Evolutionary conservation across 352 stramenopile species (phyloP), one percentile per base, ranked within the genome.

Genomic region (Phytophthora hybrid): DNA sequence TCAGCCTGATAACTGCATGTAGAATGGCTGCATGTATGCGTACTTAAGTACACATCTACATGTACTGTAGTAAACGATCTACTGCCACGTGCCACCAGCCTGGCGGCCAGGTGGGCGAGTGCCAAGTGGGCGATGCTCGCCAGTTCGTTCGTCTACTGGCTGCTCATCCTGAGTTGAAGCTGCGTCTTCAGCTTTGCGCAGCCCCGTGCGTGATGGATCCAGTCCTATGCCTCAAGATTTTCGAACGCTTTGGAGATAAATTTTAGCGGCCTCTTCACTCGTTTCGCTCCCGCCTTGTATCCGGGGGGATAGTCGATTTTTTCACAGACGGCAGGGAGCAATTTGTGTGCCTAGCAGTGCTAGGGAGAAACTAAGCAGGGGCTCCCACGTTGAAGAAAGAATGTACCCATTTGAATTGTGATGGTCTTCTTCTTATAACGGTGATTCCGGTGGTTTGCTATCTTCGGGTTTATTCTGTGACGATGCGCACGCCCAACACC

Each of bases 401-500:
- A 26, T 26, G 23, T 26, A 26, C 23, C 23, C 23, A 26, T 26
- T 26, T 26, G 23, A 26, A 26, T 26, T 26, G 23, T 26, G 23
- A 26, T 26, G 23, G 23, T 26, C 23, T 26, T 26, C 23, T 26
- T 26, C 23, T 3, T 26, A 26, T 26, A 26, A 26, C 23, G 23
- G 23, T 26, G 23, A 26, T 26, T 26, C 23, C 23, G 23, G 23
- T 26, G 23, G 23, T 26, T 26, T 26, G 23, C 23, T 26, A 26
- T 11, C 44, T n/a, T 9, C 44, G 6, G 7, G 19, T 8, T 75
- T 74, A 91, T 53, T 79, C 74, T 3, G 88, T 93, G 65, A 97
- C 95, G 62, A 97, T 80, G 37, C 91, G 85, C 44, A 97, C 81
- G 26, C 91, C 91, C 3, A 93, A 67, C 9, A 85, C 75, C 21